Evolutionary conservation across 805 yeast species (phyloP).

Genomic region (Lachancea nothofagi): DNA sequence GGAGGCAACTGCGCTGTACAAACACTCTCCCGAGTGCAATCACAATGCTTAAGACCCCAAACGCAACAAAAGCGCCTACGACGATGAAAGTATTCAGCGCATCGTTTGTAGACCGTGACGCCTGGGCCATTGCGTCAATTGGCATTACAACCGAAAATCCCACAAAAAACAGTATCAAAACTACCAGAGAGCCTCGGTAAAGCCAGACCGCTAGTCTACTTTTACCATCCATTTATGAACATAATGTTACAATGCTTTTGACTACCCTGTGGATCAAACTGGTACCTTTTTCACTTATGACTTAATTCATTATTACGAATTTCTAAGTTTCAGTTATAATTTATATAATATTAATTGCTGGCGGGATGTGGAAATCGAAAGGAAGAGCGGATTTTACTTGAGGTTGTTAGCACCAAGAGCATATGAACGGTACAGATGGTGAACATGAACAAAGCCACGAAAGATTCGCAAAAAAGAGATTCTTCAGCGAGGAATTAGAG

Average conservation of each 20-base stretch:
- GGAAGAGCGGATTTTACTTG: background rate
- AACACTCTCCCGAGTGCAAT: slow-evolving; percentile 57
- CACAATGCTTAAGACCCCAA: slow-evolving; percentile 45
- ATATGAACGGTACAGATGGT: background rate
- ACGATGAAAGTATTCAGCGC: slow-evolving; percentile 80
- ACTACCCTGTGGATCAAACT: background rate
- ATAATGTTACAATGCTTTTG: background rate
- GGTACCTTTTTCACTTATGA: background rate
- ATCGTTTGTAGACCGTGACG: slow-evolving; percentile 48
- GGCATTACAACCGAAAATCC: slow-evolving; percentile 70
- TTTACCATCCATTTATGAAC: slow-evolving; percentile 3
- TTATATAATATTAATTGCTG: background rate
- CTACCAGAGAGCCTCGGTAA: slow-evolving; percentile 14
- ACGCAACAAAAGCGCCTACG: slow-evolving; percentile 60
- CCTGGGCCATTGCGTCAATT: slow-evolving; percentile 66
- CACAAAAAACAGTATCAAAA: slow-evolving; percentile 39
- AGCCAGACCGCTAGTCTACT: slow-evolving; percentile 6
- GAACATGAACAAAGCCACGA: background rate
- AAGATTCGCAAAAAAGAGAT: slow-evolving; percentile 18
- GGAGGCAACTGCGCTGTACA: slow-evolving; percentile 50
- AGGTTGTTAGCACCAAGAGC: background rate
- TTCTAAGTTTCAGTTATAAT: too few relatives aligned
- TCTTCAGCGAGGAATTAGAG: slow-evolving; percentile 30
- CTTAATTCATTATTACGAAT: background rate
- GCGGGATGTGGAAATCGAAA: background rate